A percentile compares a stretch with the other conserved stretches of the same genome.
Conservation (phyloP, 2,329 filamentous ascomycete species). For the Emmonsiellopsis sp. region DNA sequence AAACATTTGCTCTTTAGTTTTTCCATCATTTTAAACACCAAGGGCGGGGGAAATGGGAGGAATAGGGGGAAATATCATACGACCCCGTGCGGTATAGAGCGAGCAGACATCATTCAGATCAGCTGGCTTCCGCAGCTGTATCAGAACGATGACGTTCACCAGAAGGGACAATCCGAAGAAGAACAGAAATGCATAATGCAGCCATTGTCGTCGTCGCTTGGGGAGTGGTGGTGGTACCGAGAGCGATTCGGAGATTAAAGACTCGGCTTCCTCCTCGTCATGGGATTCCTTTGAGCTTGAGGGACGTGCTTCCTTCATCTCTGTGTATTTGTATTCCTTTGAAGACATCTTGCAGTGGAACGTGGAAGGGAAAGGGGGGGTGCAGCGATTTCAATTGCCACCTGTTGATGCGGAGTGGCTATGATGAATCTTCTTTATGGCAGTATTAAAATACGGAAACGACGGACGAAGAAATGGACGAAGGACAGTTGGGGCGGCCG, state of each 20-base stretch:
- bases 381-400: no score
- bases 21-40: no score
- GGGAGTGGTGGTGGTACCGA: background rate
- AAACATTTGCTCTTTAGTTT: no score
- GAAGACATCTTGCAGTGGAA: background rate
- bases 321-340: background rate
- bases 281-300: background rate
- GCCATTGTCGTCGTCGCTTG: background rate
- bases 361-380: no score
- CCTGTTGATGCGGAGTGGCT: no score
- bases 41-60: no score
- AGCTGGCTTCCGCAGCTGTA: background rate
- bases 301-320: background rate
- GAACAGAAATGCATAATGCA: background rate
- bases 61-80: no score
- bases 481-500: no score
- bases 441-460: no score
- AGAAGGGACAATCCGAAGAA: background rate
- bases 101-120: background rate
- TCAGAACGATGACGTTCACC: background rate
- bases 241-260: background rate
- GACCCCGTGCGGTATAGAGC: no score
- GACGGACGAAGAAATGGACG: no score
- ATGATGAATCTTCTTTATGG: no score
- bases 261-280: background rate